Percentiles rank a stretch among this genome's conserved stretches.
These are phyloP conservation scores for Phytopythium ostracodes DNA, from an alignment of 352 stramenopile genomes.

Conservation along the genomic window DNA sequence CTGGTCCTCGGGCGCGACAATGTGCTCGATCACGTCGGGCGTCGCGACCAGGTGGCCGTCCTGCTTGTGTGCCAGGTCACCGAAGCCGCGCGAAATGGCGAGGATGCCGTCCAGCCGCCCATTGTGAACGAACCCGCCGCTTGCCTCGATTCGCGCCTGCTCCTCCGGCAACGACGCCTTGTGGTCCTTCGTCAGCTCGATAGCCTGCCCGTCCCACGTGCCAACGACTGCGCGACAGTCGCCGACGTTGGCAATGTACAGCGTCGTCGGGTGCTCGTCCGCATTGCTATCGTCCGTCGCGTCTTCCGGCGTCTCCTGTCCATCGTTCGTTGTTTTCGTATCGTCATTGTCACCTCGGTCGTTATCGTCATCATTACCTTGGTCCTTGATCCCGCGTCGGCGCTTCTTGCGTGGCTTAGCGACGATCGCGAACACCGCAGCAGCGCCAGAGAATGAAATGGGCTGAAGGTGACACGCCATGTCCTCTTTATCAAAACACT, in stretches of 20 bases:
- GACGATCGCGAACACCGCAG: constrained; percentile 60
- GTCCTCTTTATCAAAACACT: constrained; percentile 43
- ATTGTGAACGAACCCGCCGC: constrained; percentile 87
- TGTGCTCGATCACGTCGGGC: constrained; percentile 75
- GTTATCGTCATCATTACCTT: constrained; percentile 6
- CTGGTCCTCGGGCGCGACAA: constrained; percentile 65
- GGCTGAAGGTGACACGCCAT: constrained; percentile 57
- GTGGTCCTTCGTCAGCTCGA: constrained; percentile 87
- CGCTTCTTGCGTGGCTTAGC: constrained; percentile 41
- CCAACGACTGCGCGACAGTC: constrained; percentile 89
- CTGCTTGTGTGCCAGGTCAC: constrained; percentile 87
- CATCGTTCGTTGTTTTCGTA: background rate
- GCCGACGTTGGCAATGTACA: constrained; percentile 88
- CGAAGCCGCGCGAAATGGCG: constrained; percentile 85
- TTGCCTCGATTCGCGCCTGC: constrained; percentile 72
- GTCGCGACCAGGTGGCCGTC: constrained; percentile 82
- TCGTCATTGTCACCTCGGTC: constrained; percentile 8
- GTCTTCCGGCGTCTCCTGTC: constrained; percentile 1
- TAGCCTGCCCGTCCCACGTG: constrained; percentile 56
- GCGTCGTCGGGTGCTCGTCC: constrained; percentile 33
- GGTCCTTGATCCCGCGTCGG: constrained; percentile 8
- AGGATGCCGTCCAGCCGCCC: constrained; percentile 85
- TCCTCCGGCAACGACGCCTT: constrained; percentile 79
- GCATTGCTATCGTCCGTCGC: constrained; percentile 5
- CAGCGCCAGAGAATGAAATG: constrained; percentile 84